phyloP scores from a whole-genome alignment of 495 filamentous ascomycete genomes.

The Lepraria neglecta region DNA sequence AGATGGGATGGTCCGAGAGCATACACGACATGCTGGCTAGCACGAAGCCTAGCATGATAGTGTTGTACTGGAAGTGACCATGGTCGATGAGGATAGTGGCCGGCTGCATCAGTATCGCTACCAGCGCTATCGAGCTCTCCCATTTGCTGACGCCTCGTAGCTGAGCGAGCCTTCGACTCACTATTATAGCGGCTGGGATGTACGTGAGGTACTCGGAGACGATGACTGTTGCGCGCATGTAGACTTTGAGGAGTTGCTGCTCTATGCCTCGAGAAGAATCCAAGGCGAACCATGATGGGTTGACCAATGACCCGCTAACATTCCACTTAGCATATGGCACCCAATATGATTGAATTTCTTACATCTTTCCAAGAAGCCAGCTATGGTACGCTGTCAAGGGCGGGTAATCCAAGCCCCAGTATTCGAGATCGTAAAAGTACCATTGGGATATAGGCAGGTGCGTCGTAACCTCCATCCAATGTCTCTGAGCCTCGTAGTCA shows the following conservation, averaged over 20 bases:
- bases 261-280: conserved; percentile 75
- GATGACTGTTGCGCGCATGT: conserved; percentile 87
- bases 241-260: conserved; percentile 74
- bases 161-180: conserved; percentile 69
- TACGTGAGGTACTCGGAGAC: conserved; percentile 86
- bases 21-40: conserved; percentile 83
- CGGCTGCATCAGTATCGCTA: conserved; percentile 88
- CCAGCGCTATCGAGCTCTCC: conserved; percentile 76
- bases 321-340: conserved; percentile 15
- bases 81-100: conserved; percentile 90
- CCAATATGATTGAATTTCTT: conserved; percentile 18
- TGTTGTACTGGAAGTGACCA: conserved; percentile 99
- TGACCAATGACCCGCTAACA: conserved; percentile 60
- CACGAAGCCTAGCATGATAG: conserved; percentile 89
- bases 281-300: conserved; percentile 85
- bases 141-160: conserved; percentile 65
- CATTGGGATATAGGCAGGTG: conserved; percentile 85
- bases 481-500: conserved; percentile 93
- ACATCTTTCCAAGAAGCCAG: conserved; percentile 86
- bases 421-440: conserved; percentile 94
- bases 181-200: conserved; percentile 76
- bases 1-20: conserved; percentile 73
- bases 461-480: conserved; percentile 97
- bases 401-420: conserved; percentile 97
- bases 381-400: conserved; percentile 97